These are phyloP conservation scores for Periconia macrospinosa DNA, from an alignment of 2,329 filamentous ascomycete genomes.

Conservation along the genomic window DNA sequence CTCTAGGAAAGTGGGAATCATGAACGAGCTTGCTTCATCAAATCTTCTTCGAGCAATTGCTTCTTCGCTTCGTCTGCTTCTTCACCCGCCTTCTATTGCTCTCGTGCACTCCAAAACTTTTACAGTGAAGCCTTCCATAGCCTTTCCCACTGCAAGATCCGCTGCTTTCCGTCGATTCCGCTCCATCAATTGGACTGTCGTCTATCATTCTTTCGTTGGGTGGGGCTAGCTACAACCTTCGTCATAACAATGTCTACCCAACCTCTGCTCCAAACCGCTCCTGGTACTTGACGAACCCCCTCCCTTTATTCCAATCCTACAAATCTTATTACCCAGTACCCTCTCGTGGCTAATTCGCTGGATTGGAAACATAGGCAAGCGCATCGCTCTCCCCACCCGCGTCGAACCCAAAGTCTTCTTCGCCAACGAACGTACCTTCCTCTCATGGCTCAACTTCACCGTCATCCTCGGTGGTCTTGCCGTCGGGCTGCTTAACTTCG, in stretches of 20 bases:
- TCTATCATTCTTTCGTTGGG: conserved; percentile 1
- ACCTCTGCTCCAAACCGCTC: conserved; percentile 91
- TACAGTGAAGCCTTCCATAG: neutral
- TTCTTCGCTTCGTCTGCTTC: neutral
- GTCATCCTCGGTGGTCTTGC: conserved; percentile 96
- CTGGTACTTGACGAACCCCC: conserved; percentile 60
- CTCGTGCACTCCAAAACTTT: too few species aligned
- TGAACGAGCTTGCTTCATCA: neutral
- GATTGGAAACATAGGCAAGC: conserved; percentile 71
- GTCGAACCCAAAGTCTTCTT: conserved; percentile 99
- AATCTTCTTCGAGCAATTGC: neutral
- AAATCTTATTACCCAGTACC: conserved; percentile 1
- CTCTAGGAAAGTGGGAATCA: neutral
- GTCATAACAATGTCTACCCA: conserved; percentile 79
- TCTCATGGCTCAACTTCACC: conserved; percentile 99
- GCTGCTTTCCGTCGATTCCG: neutral
- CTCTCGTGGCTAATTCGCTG: conserved; percentile 1
- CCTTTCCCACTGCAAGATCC: neutral
- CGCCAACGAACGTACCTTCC: conserved; percentile 98
- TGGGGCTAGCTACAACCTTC: conserved; percentile 15
- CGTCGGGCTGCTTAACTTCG: conserved; percentile 97
- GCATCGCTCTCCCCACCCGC: conserved; percentile 94
- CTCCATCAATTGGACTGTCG: neutral
- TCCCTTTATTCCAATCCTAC: conserved; percentile 4
- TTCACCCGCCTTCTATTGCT: neutral